Base-by-base conservation (phyloP, 2,329 filamentous ascomycete genomes). In the Botryotinia calthae region DNA sequence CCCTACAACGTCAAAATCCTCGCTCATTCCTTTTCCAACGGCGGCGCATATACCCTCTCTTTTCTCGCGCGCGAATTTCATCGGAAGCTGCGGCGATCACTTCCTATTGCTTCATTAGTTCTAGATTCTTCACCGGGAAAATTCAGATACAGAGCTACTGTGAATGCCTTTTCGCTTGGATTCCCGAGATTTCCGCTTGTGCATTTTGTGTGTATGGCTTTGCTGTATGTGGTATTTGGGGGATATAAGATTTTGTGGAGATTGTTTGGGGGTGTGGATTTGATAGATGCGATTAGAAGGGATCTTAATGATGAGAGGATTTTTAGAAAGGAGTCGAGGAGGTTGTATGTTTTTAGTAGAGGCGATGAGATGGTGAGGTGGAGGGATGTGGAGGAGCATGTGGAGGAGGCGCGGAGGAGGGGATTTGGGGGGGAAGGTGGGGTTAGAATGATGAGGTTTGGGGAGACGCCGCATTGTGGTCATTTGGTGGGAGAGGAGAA, bases 1-100 rank as follows among this genome's bases (percentile, higher is more conserved):
- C 34, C 34, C 14, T 25, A 6, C 5, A 10, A 42, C 14, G 16
- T 72, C 73, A 74, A 68, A 76, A 76, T 79, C 76, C 81, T 84
- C 44, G 75, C 86, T 14, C 85, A 87, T 77, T 79, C 84, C 72
- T 87, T 87, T 79, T 86, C 84, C 34, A 86, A 87, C 73, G 85
- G 85, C 2, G 48, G 48, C 10, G 25, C 48, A 14, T 54, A n/a
- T 2, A 54, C 48, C 3, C 48, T 54, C 48, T 54, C 48, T 1
- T n/a, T 54, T 16, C 48, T 54, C 48, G 48, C 48, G 48, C 48
- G 48, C 48, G 48, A 54, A n/a, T 54, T 54, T 6, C 25, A n/a
- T 54, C 25, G 25, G 4, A 25, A 1, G 10, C 48, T n/a, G 2
- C 25, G 48, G 25, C n/a, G 48, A 54, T 54, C 25, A 7, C 48